These are phyloP conservation scores for Penicillium aurantiogriseum DNA, from an alignment of 2,329 filamentous ascomycete genomes.

Conservation along the genomic window DNA sequence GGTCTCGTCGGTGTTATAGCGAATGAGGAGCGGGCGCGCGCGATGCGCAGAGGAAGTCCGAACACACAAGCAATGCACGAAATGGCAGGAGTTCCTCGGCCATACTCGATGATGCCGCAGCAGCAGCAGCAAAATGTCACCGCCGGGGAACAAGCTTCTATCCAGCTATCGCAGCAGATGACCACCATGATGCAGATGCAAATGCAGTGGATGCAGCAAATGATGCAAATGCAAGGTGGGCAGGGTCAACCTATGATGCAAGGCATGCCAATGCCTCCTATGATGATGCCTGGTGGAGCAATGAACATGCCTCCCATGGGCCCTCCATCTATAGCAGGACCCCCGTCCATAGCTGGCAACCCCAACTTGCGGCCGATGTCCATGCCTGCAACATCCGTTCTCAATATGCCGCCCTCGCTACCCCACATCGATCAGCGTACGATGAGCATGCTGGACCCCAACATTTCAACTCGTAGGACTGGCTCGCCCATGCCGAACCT, in stretches of 20 bases:
- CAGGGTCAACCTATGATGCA: conserved; percentile 34
- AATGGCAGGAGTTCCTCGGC: conserved; percentile 34
- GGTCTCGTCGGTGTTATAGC: conserved; percentile 87
- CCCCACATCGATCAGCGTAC: conserved; percentile 56
- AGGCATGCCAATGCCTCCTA: conserved; percentile 21
- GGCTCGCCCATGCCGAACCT: conserved; percentile 37
- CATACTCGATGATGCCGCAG: conserved; percentile 38
- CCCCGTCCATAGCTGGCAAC: conserved; percentile 27
- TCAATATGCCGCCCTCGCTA: conserved; percentile 16
- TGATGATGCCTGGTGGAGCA: conserved; percentile 13
- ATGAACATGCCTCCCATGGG: conserved; percentile 13
- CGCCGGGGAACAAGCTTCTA: conserved; percentile 68
- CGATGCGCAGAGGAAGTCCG: conserved; percentile 74
- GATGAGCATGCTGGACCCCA: conserved; percentile 81
- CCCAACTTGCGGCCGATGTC: conserved; percentile 49
- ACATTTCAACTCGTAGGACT: conserved; percentile 40
- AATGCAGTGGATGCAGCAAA: conserved; percentile 83
- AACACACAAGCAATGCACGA: conserved; percentile 57
- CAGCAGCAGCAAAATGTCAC: conserved; percentile 42
- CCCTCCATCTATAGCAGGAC: conserved; percentile 13
- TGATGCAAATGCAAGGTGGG: conserved; percentile 62
- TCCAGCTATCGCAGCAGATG: conserved; percentile 82
- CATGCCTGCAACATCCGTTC: conserved; percentile 38
- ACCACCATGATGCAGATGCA: conserved; percentile 89
- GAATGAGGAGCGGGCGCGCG: conserved; percentile 74